Percentiles rank a stretch among this genome's conserved stretches.
Evolutionary conservation across 768 basidiomycete species (phyloP).

Genomic region (Rossbeevera mucosa): DNA sequence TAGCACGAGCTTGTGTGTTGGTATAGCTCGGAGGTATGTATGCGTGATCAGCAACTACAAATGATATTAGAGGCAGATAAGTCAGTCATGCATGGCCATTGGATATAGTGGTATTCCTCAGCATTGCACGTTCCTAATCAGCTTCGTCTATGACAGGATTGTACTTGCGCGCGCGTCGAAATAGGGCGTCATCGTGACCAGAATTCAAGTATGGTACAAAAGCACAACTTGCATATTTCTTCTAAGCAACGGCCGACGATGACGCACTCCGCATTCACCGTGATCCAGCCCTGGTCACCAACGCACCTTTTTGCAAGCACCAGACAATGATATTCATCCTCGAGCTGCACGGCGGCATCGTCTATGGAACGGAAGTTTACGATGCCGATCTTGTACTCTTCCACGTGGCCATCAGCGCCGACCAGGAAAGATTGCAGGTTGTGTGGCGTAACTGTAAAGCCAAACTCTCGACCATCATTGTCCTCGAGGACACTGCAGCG

Average conservation of each 20-base stretch:
- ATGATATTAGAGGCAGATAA: background rate
- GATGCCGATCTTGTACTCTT: constrained; percentile 9
- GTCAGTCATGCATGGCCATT: background rate
- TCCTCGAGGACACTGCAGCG: constrained; percentile 12
- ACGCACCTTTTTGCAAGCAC: constrained; percentile 4
- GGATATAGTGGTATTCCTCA: background rate
- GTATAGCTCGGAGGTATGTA: background rate
- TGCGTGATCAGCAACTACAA: background rate
- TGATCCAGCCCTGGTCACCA: constrained; percentile 10
- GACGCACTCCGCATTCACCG: constrained; percentile 16
- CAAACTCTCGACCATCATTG: constrained; percentile 6
- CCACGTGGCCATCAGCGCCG: constrained; percentile 1
- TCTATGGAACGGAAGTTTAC: constrained; percentile 5
- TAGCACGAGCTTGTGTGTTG: background rate
- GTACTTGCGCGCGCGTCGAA: constrained; percentile 1
- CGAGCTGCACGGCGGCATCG: background rate
- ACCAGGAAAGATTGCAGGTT: constrained; percentile 6
- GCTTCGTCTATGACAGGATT: background rate
- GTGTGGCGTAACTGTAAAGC: constrained; percentile 7
- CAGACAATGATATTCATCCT: constrained; percentile 10
- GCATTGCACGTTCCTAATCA: background rate
- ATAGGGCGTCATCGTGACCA: background rate
- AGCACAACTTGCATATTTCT: constrained; percentile 1
- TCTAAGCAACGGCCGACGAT: constrained; percentile 10
- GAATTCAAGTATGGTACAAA: constrained; percentile 3